Percentiles rank a stretch among this genome's conserved stretches.
Evolutionary conservation across 2,329 filamentous ascomycete genomes (phyloP).

Genomic region (Mycogone perniciosa): DNA sequence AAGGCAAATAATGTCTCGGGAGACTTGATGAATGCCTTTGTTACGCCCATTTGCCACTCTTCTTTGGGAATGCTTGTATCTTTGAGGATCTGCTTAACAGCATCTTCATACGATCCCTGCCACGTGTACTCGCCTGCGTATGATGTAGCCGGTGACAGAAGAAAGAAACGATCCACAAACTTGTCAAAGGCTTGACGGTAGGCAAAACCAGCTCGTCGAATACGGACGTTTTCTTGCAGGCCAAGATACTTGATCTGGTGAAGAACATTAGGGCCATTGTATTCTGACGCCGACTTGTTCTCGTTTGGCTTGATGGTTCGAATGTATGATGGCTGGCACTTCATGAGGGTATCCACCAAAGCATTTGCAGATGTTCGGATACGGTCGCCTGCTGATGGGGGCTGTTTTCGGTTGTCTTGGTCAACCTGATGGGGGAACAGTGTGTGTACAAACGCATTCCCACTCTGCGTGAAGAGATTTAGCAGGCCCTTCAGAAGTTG

Average conservation of each 20-base stretch:
- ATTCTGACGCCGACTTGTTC: constrained; percentile 92
- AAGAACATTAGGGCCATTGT: constrained; percentile 84
- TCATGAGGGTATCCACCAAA: constrained; percentile 91
- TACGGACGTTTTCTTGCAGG: constrained; percentile 98
- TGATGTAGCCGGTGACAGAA: constrained; percentile 87
- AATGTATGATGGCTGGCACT: constrained; percentile 94
- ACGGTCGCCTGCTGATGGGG: constrained; percentile 91
- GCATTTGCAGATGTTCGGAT: constrained; percentile 94
- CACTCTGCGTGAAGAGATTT: constrained; percentile 75
- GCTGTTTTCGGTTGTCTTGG: constrained; percentile 89
- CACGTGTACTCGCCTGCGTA: constrained; percentile 98
- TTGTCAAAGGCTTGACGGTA: constrained; percentile 97
- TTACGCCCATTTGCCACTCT: constrained; percentile 95
- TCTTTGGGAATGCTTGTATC: constrained; percentile 93
- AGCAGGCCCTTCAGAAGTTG: constrained; percentile 90
- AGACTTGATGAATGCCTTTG: constrained; percentile 96
- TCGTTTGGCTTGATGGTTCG: constrained; percentile 99
- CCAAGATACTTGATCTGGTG: constrained; percentile 99
- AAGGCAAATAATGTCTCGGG: constrained; percentile 94
- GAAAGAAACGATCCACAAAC: constrained; percentile 94
- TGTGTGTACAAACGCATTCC: constrained; percentile 78
- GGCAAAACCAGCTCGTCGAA: constrained; percentile 91
- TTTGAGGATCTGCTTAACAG: constrained; percentile 86
- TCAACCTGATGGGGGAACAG: constrained; percentile 92
- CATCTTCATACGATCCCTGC: constrained; percentile 80